Base-by-base conservation (phyloP, 768 basidiomycete species). In the Austroboletus eburneus region DNA sequence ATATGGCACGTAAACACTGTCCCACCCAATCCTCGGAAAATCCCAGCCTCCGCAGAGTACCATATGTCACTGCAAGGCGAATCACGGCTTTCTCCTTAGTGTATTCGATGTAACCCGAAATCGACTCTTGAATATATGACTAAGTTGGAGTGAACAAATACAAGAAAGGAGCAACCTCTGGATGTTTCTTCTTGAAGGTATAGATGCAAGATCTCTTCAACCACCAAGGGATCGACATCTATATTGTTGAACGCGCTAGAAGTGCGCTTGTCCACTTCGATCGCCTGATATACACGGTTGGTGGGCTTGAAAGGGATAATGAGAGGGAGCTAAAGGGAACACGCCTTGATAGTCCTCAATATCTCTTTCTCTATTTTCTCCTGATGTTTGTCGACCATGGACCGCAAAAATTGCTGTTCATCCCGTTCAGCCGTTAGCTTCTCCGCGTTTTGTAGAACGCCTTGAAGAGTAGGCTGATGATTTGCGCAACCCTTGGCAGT, bases 341-440 rank as follows among this genome's bases (percentile, higher is more conserved):
- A 34, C 56, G 86, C 94, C 81, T 88, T 89, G 52, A 87, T 50
- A 9, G 78, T 69, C 47, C 83, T 76, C 5, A 72, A 66, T 46
- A 94, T 80, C 57, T 96, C 95, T 63, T 83, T 92, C 64, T 95
- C 90, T 5, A 79, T 87, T 61, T 83, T 92, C 17, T 94, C 91
- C 58, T 95, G 91, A 39, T 85, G 71, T 57, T 80, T 85, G 52
- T 95, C 91, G 1, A 95, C 79, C 39, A 91, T 58, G 38, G 65
- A 68, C 68, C 93, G 91, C 42, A 91, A 70, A 24, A 74, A 71
- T 48, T 71, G 73, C 43, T 84, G 79, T 58, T 77, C 77, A 10
- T 64, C 69, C 42, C 70, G 73, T 42, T 70, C 69, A 16, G 62
- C 57, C 48, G 67, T 65, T 38, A 64, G 62, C 18, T 63, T 67